Evolutionary conservation across 2,329 filamentous ascomycete species (phyloP).

Genomic region (Neonectria neomacrospora): DNA sequence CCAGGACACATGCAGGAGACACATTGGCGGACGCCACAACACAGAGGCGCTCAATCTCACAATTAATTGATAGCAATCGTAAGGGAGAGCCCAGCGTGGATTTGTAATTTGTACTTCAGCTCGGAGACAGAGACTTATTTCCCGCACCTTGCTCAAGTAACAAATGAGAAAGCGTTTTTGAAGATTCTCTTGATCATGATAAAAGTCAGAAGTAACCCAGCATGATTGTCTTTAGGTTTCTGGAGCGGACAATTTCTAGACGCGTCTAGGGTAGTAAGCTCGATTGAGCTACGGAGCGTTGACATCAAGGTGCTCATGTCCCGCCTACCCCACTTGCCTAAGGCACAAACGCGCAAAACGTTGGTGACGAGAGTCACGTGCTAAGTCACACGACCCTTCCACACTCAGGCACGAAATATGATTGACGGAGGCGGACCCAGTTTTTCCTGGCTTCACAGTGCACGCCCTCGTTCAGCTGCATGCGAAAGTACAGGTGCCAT

Average conservation of each 20-base stretch:
- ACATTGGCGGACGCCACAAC: neutral
- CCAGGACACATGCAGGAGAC: neutral
- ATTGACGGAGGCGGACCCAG: slow-evolving; percentile 32
- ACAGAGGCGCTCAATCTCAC: neutral
- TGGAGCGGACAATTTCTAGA: neutral
- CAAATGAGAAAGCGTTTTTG: neutral
- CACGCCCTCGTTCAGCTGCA: slow-evolving; percentile 42
- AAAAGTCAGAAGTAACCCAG: neutral
- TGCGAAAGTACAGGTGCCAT: slow-evolving; percentile 50
- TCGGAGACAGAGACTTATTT: neutral
- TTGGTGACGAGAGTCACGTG: slow-evolving; percentile 39
- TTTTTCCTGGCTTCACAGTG: slow-evolving; percentile 30
- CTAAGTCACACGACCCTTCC: slow-evolving; percentile 34
- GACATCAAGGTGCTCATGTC: slow-evolving; percentile 42
- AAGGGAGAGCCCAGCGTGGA: neutral
- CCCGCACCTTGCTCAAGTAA: neutral
- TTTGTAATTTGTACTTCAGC: neutral
- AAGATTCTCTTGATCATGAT: neutral
- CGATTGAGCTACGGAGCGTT: slow-evolving; percentile 29
- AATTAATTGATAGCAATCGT: neutral
- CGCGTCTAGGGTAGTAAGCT: slow-evolving; percentile 39
- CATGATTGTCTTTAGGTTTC: neutral
- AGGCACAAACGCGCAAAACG: slow-evolving; percentile 41
- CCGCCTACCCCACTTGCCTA: slow-evolving; percentile 33
- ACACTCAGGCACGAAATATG: slow-evolving; percentile 34